Evolutionary conservation across 1,284 basidiomycete species (phyloP).

Genomic region (Heterobasidion annosum): DNA sequence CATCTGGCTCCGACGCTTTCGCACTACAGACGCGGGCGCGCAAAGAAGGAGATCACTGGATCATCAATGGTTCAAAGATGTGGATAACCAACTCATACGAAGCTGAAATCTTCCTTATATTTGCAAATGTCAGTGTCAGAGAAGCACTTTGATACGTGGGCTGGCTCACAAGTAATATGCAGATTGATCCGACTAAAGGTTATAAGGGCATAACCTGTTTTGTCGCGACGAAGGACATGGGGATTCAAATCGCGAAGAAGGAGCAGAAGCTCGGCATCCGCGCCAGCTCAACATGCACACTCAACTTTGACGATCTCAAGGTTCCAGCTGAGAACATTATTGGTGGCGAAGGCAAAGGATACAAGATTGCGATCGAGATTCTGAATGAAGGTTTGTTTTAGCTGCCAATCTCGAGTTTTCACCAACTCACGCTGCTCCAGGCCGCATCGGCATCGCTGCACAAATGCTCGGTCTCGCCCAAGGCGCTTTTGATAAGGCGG

Average conservation of each 20-base stretch:
- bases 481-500: constrained; percentile 90
- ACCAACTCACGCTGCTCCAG: constrained; percentile 16
- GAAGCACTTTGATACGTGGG: too few species aligned
- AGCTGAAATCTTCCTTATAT: constrained; percentile 91
- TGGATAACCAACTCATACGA: constrained; percentile 99
- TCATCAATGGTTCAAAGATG: constrained; percentile 96
- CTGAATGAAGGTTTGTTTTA: constrained; percentile 73
- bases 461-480: constrained; percentile 97
- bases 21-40: constrained; percentile 89
- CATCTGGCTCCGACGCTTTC: constrained; percentile 95
- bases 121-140: constrained; percentile 67
- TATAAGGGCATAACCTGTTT: constrained; percentile 99
- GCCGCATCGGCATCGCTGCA: constrained; percentile 95
- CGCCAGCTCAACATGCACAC: constrained; percentile 93
- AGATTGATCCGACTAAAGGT: constrained; percentile 87
- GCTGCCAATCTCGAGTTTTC: not conserved
- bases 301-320: constrained; percentile 94
- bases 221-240: constrained; percentile 93
- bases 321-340: constrained; percentile 92
- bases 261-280: constrained; percentile 97
- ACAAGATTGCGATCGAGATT: constrained; percentile 98
- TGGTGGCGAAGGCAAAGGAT: constrained; percentile 90
- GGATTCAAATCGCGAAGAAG: constrained; percentile 96
- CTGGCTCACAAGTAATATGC: not conserved
- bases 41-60: constrained; percentile 78